Evolutionary conservation across 139 green algal species (phyloP), one percentile per base, ranked within the genome.

Genomic region (Coelastrella sp.): DNA sequence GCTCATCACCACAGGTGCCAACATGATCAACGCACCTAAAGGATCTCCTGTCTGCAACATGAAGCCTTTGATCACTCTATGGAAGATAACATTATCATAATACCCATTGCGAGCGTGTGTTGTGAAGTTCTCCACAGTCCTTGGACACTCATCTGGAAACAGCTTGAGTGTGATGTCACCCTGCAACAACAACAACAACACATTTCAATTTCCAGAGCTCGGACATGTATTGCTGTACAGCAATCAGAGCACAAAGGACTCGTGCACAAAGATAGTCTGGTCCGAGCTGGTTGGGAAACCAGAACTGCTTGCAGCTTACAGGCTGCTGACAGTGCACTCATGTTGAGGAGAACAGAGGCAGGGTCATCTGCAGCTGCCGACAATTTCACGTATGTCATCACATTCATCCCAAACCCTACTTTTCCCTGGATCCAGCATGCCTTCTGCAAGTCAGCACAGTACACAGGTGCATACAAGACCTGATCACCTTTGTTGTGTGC

Each of bases 31-130:
- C 87, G 37, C 60, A 94, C 92, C 93, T 15, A 95, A 78, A 8
- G 94, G 94, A 79, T 97, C 94, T 17, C 96, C 96, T 5, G 94
- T 98, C 84, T 99, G 97, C 15, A 99, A 83, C 96, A 99, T 99
- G 96, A 99, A 99, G 62, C 95, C 95, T 88, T 99, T 98, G 87
- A 99, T 99, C 17, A 99, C 93, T 17, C 97, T 89, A 89, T 99
- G 98, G 92, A 99, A 98, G 73, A 98, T 91, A 53, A 98, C 86
- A 41, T 86, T 89, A 80, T 99, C 95, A 62, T 98, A 99, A 88
- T 99, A 99, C 21, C 95, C 95, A 84, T 99, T 99, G 48, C 88
- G 87, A 6, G 92, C 90, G 87, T 99, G 98, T 6, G 92, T 97
- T 17, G 91, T 96, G 91, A 99, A 99, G 94, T 99, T 99, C 87